phyloP scores from a whole-genome alignment of 116 monocot species.

The Phalaenopsis hybrid region DNA sequence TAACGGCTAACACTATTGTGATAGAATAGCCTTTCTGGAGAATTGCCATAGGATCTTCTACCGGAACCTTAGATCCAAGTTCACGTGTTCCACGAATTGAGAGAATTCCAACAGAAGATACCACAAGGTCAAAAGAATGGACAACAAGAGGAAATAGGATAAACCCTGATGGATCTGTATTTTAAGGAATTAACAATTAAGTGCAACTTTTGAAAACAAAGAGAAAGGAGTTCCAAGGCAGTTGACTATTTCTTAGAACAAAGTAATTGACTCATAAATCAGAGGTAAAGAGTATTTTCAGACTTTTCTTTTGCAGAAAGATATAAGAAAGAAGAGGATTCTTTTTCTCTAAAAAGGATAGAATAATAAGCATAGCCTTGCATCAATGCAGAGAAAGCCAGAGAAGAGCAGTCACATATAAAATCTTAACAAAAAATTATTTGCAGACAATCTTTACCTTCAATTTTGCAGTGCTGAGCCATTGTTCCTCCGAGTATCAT shows the following conservation, averaged over 20 bases:
- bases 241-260: background rate
- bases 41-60: slow-evolving; percentile 91
- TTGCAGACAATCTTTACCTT: slow-evolving; percentile 33
- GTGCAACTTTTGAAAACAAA: background rate
- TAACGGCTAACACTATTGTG: slow-evolving; percentile 77
- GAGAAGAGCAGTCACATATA: background rate
- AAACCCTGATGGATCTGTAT: slow-evolving; percentile 92
- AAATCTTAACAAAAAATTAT: background rate
- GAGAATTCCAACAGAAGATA: slow-evolving; percentile 76
- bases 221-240: background rate
- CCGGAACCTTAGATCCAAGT: slow-evolving; percentile 36
- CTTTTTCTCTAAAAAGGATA: background rate
- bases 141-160: slow-evolving; percentile 92
- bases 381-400: background rate
- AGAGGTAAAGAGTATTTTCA: background rate
- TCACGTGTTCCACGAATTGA: slow-evolving; percentile 82
- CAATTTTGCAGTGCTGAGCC: slow-evolving; percentile 96
- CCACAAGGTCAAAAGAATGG: slow-evolving; percentile 89
- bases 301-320: background rate
- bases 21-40: slow-evolving; percentile 97
- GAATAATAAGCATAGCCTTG: background rate
- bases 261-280: background rate
- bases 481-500: slow-evolving; percentile 99
- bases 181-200: background rate
- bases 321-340: background rate